Evolutionary conservation across 225 moss, liverwort and hornwort genomes (phyloP), one percentile per base, ranked within the genome.

Genomic region (Polytrichum commune): DNA sequence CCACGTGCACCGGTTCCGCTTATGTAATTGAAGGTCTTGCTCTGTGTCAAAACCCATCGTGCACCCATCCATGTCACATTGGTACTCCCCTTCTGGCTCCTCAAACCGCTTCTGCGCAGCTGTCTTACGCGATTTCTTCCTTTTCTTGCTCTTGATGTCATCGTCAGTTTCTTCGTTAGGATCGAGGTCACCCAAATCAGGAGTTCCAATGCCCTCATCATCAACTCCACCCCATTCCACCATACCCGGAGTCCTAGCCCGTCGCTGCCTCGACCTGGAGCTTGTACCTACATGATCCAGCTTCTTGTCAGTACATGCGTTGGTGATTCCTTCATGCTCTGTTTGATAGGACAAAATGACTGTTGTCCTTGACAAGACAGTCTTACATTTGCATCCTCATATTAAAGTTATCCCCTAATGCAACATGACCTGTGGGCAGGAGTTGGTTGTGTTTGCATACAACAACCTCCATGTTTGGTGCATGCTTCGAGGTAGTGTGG

Each of bases 41-140:
- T 88, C 84, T 13, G 81, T 82, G 7, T 69, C 77, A 62, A 88
- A 88, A 73, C 81, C 82, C 88, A 88, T 88, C 53, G 74, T 72
- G 64, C 88, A 88, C 2, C 88, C 88, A 73, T 84, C 84, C 18
- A 88, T 63, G 75, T 82, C 84, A 74, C 88, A 88, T 30, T 77
- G 84, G 63, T 82, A 88, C 72, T 84, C 84, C 16, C 81, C 79
- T 54, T 77, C 78, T 13, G 58, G 57, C 66, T 74, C 77, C 27
- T 63, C 72, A 18, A 29, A 24, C 27, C 23, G 55, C 28, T 65
- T 65, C 7, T 29, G 28, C 2, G 33, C 29, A 53, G 72, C 38
- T 19, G 76, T 26, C 18, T 46, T 66, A 6, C 74, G 64, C 0
- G 62, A 54, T 64, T 71, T 71, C 35, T 27, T 71, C 19, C 25